Conservation (phyloP, 2,329 filamentous ascomycete genomes). For the Ambrosiella beaveri region DNA sequence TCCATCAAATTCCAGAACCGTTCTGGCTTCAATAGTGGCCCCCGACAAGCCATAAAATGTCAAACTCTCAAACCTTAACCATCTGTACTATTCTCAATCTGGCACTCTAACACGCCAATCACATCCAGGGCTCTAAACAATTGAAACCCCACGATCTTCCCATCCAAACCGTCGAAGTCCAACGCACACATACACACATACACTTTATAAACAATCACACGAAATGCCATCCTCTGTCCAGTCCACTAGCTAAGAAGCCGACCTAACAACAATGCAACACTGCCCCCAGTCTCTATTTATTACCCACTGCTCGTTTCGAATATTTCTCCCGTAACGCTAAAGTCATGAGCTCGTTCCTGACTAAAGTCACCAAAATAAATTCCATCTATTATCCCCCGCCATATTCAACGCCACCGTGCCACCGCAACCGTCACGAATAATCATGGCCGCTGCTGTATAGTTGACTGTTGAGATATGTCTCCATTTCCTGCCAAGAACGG, state of each 20-base stretch:
- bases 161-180: not conserved
- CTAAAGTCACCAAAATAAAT: no score
- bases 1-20: not conserved
- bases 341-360: no score
- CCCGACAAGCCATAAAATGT: not conserved
- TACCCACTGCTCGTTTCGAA: not conserved
- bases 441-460: no score
- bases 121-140: not conserved
- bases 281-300: not conserved
- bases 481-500: no score
- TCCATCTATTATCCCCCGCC: no score
- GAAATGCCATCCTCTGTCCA: not conserved
- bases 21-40: not conserved
- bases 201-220: not conserved
- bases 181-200: no score
- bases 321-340: no score
- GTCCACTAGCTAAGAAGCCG: not conserved
- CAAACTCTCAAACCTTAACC: not conserved
- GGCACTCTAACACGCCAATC: not conserved
- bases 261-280: not conserved
- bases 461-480: no score
- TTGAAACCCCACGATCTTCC: not conserved
- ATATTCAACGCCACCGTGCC: no score
- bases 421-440: no score
- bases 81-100: not conserved